Evolutionary conservation across 2,329 filamentous ascomycete species (phyloP).

Genomic region (Metarhizium brunneum): DNA sequence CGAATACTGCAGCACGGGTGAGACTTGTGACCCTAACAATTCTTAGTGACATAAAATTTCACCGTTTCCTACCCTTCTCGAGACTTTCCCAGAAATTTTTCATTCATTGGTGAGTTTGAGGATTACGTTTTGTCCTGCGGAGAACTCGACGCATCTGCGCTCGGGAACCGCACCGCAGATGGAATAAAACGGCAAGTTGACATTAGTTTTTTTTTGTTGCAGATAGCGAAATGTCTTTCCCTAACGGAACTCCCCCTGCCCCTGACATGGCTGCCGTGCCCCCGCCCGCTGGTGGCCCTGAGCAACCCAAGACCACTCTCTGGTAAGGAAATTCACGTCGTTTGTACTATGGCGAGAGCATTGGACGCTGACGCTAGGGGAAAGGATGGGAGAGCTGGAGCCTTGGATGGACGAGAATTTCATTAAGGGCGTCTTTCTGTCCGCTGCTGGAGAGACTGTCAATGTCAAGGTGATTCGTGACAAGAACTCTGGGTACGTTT

Average conservation of each 20-base stretch:
- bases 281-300: constrained; percentile 26
- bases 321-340: constrained; percentile 28
- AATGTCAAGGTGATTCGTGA: constrained; percentile 99
- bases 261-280: constrained; percentile 26
- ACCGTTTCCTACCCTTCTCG: background rate
- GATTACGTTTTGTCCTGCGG: background rate
- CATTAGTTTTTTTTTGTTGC: background rate
- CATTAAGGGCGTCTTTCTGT: constrained; percentile 83
- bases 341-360: background rate
- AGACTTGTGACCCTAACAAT: background rate
- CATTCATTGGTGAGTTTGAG: background rate
- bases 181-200: constrained; percentile 12
- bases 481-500: constrained; percentile 90
- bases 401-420: constrained; percentile 99
- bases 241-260: constrained; percentile 30
- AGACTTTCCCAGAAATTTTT: background rate
- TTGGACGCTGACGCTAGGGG: constrained; percentile 7
- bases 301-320: constrained; percentile 48
- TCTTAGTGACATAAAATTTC: background rate
- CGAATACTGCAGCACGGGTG: background rate
- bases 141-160: background rate
- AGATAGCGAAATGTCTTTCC: constrained; percentile 24
- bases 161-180: constrained; percentile 2
- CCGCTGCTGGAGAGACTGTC: constrained; percentile 84
- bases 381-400: constrained; percentile 97